Conservation (phyloP, 2,329 filamentous ascomycete genomes). For the Simplicillium sp. region DNA sequence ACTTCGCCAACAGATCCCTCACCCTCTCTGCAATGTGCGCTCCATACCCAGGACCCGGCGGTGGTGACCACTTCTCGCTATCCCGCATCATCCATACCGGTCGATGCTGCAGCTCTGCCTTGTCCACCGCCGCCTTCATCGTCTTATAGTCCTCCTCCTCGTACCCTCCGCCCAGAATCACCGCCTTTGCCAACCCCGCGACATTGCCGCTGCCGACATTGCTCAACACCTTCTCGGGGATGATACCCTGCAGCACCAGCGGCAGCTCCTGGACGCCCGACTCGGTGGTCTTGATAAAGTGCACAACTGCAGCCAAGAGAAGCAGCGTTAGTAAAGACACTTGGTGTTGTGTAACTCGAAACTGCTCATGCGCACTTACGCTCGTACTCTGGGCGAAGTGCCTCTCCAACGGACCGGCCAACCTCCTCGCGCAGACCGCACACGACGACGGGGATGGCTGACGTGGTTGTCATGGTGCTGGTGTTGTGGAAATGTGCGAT, state of each 20-base stretch:
- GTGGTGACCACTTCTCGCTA: constrained; percentile 11
- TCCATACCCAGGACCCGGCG: constrained; percentile 16
- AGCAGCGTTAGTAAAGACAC: neutral
- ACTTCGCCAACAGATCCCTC: constrained; percentile 12
- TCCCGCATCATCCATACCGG: constrained; percentile 15
- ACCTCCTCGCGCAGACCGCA: constrained; percentile 4
- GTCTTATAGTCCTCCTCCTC: constrained; percentile 1
- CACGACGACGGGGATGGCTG: constrained; percentile 4
- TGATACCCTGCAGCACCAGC: constrained; percentile 1
- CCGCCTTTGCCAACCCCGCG: neutral
- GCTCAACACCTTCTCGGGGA: constrained; percentile 1
- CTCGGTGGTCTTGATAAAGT: constrained; percentile 6
- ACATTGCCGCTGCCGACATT: constrained; percentile 1
- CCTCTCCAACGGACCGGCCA: constrained; percentile 2
- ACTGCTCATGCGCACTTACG: neutral
- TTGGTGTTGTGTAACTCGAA: neutral
- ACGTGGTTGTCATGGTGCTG: constrained; percentile 1
- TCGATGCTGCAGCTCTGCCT: neutral
- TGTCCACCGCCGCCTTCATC: constrained; percentile 6
- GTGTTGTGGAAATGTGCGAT: neutral
- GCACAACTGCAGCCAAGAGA: constrained; percentile 2
- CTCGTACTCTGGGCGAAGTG: constrained; percentile 4
- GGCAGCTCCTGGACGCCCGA: constrained; percentile 5
- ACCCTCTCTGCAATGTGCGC: constrained; percentile 13
- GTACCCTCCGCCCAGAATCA: constrained; percentile 6